Base-by-base conservation (phyloP, 2,329 filamentous ascomycete species). In the Cordyceps fumosorosea region DNA sequence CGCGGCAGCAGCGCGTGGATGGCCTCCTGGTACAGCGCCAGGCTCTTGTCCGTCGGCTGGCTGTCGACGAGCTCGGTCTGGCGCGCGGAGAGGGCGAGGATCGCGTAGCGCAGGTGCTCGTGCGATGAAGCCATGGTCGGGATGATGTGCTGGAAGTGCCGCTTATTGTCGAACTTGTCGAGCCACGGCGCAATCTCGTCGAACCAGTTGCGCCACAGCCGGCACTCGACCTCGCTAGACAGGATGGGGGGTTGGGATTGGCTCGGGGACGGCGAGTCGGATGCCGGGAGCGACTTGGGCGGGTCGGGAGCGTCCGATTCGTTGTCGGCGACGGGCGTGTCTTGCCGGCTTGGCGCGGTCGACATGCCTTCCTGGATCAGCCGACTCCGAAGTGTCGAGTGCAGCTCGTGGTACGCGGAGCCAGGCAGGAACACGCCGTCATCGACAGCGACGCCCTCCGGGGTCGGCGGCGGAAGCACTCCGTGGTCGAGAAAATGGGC, bases 141-240 rank as follows among this genome's bases (percentile, higher is more conserved):
- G 5, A 83, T 71, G 5, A 77, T 76, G 7, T 78, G 75, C 22
- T 77, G 77, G 64, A 83, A 83, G 32, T 80, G 76, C 1, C 76
- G 72, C 54, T 79, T 71, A 34, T 74, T 73, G 65, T 83, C 81
- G 57, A 84, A 82, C 71, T 81, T 83, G 62, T 84, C 81, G 1
- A 83, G 75, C 80, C 75, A 77, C 0, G 75, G 75, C 1, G 76
- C 74, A 47, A 78, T 71, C 37, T 78, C 75, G 26, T 75, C 71
- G 56, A 78, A 72, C 70, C 75, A 78, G 56, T 77, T 77, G 57
- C 72, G 74, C 76, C 76, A 78, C 1, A 78, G 64, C 0, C 62
- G 59, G 40, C 70, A 73, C 53, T 76, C 74, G 48, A 75, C 70
- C 1, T 72, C 66, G 5, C 69, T 65, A 0, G 72, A 42, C 5